Base-by-base conservation (phyloP, 2,329 filamentous ascomycete species). In the Paraconiothyrium brasiliense region DNA sequence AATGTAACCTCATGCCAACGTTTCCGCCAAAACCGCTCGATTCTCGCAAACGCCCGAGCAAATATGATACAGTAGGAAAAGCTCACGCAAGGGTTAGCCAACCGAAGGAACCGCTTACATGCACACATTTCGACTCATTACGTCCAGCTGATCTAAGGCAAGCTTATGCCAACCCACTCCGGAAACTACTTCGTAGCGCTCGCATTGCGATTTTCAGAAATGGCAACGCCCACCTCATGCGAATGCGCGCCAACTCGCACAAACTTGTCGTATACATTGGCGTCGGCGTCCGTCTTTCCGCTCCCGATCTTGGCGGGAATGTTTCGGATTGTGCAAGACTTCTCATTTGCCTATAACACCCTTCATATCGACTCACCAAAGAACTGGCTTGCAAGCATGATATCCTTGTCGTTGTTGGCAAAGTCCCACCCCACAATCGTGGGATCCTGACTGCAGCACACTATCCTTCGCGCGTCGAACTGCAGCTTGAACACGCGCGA, bases 341-440 rank as follows among this genome's bases (percentile, higher is more conserved):
- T 6, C 27, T 4, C 27, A 30, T 30, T 30, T 6, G 27, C 27
- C 27, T 30, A 30, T 30, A 30, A 30, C 27, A 30, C 27, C 39
- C 13, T 41, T 47, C 47, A 63, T 10, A 63, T 37, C 7, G 73
- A 76, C 60, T 87, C 57, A 6, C 85, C 89, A 76, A 97, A 97
- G 74, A 97, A 96, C 39, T 87, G 86, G 66, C 89, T 88, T 7
- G 90, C 92, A 74, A 92, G 89, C 58, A 92, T 87, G 57, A 97
- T 86, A 69, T 96, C 91, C 58, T 86, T 80, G 67, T 99, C 94
- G 4, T 88, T 90, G 68, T 93, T 92, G 61, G 93, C 95, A 84
- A 98, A 99, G 78, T 99, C 95, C 95, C 95, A 99, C 0, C 94
- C 95, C 0, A 98, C 93, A 73, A 99, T 98, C 16, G 91, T 89